Evolutionary conservation across 225 moss, liverwort and hornwort genomes (phyloP), one percentile per base, ranked within the genome.

Genomic region (Marchantia polymorpha): DNA sequence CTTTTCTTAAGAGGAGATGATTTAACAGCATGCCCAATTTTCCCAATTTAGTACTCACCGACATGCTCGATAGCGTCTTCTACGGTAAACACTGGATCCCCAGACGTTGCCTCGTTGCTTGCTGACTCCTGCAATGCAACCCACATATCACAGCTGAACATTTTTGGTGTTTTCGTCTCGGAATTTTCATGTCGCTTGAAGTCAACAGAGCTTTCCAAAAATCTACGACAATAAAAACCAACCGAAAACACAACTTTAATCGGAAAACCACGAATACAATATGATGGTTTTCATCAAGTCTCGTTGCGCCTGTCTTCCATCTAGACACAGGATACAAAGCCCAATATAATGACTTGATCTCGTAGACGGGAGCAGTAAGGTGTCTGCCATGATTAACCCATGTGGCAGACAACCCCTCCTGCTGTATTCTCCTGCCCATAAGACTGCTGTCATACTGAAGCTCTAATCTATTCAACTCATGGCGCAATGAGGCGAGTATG

Each of bases 41-140:
- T 10, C 7, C 7, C 27, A 52, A 3, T 13, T 59, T 13, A 27
- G 8, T 63, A 76, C 79, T 70, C 60, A 85, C 85, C 86, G 16
- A 87, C n/a, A 54, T 83, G 76, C 63, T 87, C 77, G n/a, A 87
- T 83, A 16, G 86, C 86, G 39, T 83, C 86, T 60, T 87, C 86
- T 14, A 79, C 86, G 13, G 82, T 83, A 54, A 25, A 83, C 46
- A 72, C 55, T 16, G 30, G 56, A 58, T 71, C 82, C 49, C 25
- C 39, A 23, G 65, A 20, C 12, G 50, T 52, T 63, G 69, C 20
- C 63, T 13, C 64, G 26, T 51, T 10, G 12, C 27, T 64, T 64
- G 72, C 68, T 69, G 58, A 31, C 19, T 55, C 75, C 75, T 75
- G 75, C 58, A 58, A 20, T 4, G 8, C 47, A 13, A 48, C 17